Evolutionary conservation across 1,284 basidiomycete genomes (phyloP).

Genomic region (Paramarasmius palmivorus): DNA sequence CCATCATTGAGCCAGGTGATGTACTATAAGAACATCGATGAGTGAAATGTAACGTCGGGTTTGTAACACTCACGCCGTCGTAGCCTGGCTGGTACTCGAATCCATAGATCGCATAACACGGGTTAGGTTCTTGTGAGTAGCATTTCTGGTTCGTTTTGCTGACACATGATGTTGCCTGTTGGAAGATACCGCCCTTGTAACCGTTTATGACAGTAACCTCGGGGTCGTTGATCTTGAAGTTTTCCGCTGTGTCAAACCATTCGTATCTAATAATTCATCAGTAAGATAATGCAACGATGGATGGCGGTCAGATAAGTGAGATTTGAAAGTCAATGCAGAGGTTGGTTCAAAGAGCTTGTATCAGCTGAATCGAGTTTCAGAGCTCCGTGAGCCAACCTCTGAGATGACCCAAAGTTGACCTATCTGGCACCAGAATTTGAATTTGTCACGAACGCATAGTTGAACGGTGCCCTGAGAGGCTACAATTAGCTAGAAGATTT

Average conservation of each 20-base stretch:
- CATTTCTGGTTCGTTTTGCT: not conserved
- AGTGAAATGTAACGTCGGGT: not conserved
- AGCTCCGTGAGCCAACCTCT: no score
- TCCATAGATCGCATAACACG: not conserved
- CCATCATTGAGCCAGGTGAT: constrained; percentile 65
- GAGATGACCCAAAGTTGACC: no score
- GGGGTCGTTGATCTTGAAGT: not conserved
- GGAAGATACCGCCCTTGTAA: constrained; percentile 3
- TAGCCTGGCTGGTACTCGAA: constrained; percentile 3
- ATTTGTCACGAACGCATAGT: no score
- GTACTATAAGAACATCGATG: constrained; percentile 35
- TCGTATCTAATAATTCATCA: no score
- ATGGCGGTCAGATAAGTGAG: no score
- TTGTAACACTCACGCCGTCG: not conserved
- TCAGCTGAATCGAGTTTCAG: no score
- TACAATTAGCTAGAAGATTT: no score
- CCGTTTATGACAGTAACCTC: not conserved
- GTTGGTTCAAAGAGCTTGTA: no score
- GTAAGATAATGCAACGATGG: no score
- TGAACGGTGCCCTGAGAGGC: constrained; percentile 3
- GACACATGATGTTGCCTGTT: constrained; percentile 1
- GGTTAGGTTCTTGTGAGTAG: not conserved
- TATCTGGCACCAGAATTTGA: no score
- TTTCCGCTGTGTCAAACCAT: not conserved
- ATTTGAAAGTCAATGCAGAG: no score